Evolutionary conservation across 805 yeast genomes (phyloP).

Genomic region (Debaryomyces tyrocola): DNA sequence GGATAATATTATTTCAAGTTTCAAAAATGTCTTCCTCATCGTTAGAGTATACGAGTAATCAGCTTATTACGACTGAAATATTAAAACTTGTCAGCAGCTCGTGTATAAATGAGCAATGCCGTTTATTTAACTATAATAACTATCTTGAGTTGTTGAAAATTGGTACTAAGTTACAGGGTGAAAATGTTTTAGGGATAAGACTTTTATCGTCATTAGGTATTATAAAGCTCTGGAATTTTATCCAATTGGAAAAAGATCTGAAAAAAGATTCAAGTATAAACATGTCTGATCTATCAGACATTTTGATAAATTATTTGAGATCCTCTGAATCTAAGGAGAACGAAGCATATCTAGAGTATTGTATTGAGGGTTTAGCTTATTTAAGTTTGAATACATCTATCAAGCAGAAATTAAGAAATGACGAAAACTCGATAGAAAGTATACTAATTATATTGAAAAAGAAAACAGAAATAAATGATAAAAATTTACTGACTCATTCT

Average conservation of each 20-base stretch:
- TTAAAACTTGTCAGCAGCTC: constrained; percentile 29
- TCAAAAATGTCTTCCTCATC: constrained; percentile 5
- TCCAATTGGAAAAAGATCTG: constrained; percentile 23
- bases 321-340: constrained; percentile 1
- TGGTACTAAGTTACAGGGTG: constrained; percentile 22
- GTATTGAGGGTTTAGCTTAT: constrained; percentile 51
- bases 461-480: background rate
- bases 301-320: constrained; percentile 9
- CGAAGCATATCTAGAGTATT: constrained; percentile 12
- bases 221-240: constrained; percentile 58
- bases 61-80: constrained; percentile 9
- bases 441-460: constrained; percentile 12
- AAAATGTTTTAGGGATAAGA: constrained; percentile 17
- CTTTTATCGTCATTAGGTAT: constrained; percentile 45
- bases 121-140: constrained; percentile 46
- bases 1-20: constrained; percentile 13
- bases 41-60: constrained; percentile 6
- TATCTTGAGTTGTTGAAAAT: constrained; percentile 42
- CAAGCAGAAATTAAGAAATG: constrained; percentile 33
- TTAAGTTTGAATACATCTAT: constrained; percentile 38
- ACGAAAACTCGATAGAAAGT: constrained; percentile 26
- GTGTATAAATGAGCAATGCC: constrained; percentile 51
- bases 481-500: constrained; percentile 8
- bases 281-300: constrained; percentile 9
- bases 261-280: constrained; percentile 7